Conservation (phyloP, 2,329 filamentous ascomycete species). For the Fusarium sp. region DNA sequence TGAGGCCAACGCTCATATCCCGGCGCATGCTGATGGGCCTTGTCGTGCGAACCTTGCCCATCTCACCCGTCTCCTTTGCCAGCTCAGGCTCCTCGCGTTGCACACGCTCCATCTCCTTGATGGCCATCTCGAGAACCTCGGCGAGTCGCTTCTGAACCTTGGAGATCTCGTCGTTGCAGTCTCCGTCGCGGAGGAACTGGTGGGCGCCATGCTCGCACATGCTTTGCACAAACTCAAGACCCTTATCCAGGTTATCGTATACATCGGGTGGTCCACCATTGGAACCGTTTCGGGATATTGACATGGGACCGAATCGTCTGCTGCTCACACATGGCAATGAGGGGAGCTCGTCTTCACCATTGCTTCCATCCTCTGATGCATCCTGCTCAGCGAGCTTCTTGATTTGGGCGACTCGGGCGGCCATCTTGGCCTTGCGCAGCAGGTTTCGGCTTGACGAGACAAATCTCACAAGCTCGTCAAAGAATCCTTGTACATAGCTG, state of each 20-base stretch:
- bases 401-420: slow-evolving; percentile 73
- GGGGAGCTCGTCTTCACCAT: slow-evolving; percentile 52
- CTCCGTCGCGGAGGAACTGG: slow-evolving; percentile 85
- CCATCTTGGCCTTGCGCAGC: slow-evolving; percentile 88
- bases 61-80: slow-evolving; percentile 50
- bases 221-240: slow-evolving; percentile 78
- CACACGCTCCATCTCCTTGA: slow-evolving; percentile 65
- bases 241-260: slow-evolving; percentile 78
- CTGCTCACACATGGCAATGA: slow-evolving; percentile 53
- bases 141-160: slow-evolving; percentile 71
- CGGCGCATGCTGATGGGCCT: slow-evolving; percentile 63
- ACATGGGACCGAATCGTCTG: slow-evolving; percentile 46
- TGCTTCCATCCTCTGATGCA: slow-evolving; percentile 58
- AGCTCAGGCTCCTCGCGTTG: slow-evolving; percentile 60
- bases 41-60: slow-evolving; percentile 57
- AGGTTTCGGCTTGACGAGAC: slow-evolving; percentile 82
- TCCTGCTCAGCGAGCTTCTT: slow-evolving; percentile 67
- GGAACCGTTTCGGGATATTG: slow-evolving; percentile 41
- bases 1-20: slow-evolving; percentile 49
- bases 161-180: slow-evolving; percentile 78
- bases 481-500: slow-evolving; percentile 80
- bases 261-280: slow-evolving; percentile 53
- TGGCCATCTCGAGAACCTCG: slow-evolving; percentile 68
- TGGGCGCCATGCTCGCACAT: slow-evolving; percentile 88
- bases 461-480: slow-evolving; percentile 82